These are phyloP conservation scores for Sporothrix globosa DNA, from an alignment of 2,329 filamentous ascomycete genomes.

Conservation along the genomic window DNA sequence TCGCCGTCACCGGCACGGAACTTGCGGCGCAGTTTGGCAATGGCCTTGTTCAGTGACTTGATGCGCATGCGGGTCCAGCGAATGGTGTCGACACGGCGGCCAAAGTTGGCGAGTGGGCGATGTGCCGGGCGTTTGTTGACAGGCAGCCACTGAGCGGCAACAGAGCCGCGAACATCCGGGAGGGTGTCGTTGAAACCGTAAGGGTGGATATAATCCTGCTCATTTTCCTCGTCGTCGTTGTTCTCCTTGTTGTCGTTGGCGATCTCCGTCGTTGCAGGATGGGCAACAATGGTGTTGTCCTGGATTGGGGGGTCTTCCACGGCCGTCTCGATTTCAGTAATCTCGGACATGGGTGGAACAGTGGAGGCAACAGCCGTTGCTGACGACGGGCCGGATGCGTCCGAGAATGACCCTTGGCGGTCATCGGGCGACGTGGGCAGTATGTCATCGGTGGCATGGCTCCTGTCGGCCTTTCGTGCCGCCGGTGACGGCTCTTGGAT, in stretches of 20 bases:
- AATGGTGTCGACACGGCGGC: slow-evolving; percentile 86
- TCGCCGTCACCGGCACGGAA: slow-evolving; percentile 67
- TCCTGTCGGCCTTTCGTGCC: neutral
- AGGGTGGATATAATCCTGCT: slow-evolving; percentile 49
- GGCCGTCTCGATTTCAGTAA: slow-evolving; percentile 13
- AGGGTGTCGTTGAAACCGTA: slow-evolving; percentile 41
- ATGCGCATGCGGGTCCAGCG: slow-evolving; percentile 76
- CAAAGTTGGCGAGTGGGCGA: slow-evolving; percentile 63
- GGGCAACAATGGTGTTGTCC: neutral
- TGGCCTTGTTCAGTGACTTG: slow-evolving; percentile 44
- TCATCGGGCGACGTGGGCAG: neutral
- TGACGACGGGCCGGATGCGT: slow-evolving; percentile 25
- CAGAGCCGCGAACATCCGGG: slow-evolving; percentile 50
- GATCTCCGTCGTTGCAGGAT: neutral
- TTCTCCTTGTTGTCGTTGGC: slow-evolving; percentile 41
- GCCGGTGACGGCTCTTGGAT: neutral
- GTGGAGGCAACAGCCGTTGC: neutral
- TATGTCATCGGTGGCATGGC: neutral
- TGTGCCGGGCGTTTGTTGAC: slow-evolving; percentile 71
- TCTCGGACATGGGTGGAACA: slow-evolving; percentile 22
- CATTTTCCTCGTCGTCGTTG: slow-evolving; percentile 55
- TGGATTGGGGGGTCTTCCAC: neutral
- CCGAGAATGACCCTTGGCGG: slow-evolving; percentile 22
- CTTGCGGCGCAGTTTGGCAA: slow-evolving; percentile 55
- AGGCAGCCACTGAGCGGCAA: slow-evolving; percentile 69